phyloP scores from a whole-genome alignment of 139 green algal genomes.

The Bryopsis sp. region DNA sequence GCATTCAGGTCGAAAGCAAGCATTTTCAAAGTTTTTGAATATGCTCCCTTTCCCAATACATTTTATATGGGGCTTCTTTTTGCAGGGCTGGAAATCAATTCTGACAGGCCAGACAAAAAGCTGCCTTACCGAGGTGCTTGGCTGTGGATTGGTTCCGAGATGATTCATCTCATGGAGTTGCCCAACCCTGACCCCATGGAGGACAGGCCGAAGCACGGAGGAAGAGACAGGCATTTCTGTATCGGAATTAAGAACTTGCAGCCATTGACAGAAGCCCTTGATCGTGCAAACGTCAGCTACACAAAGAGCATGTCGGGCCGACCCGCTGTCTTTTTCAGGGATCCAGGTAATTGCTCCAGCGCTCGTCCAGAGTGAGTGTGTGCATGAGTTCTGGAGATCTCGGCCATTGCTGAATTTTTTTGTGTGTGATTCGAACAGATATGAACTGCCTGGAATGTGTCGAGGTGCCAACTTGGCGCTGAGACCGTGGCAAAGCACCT shows the following conservation, averaged over 20 bases:
- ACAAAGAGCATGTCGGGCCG: conserved; percentile 67
- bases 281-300: conserved; percentile 50
- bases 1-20: too few species aligned
- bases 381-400: too few species aligned
- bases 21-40: too few species aligned
- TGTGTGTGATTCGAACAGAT: too few species aligned
- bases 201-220: conserved; percentile 62
- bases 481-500: too few species aligned
- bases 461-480: conserved; percentile 49
- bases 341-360: conserved; percentile 55
- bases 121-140: conserved; percentile 80
- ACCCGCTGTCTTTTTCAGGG: conserved; percentile 80
- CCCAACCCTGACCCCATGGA: conserved; percentile 69
- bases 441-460: conserved; percentile 60
- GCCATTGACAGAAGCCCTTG: conserved; percentile 50
- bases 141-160: conserved; percentile 72
- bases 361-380: background rate
- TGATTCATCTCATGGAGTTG: conserved; percentile 90
- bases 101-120: conserved; percentile 70
- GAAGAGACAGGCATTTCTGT: conserved; percentile 78
- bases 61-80: too few species aligned
- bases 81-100: conserved; percentile 62
- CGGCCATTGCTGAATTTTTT: conserved; percentile 1
- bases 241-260: conserved; percentile 54
- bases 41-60: too few species aligned